Evolutionary conservation across 2,329 filamentous ascomycete species (phyloP), one percentile per base, ranked within the genome.

Genomic region (Cladobotryum mycophilum): DNA sequence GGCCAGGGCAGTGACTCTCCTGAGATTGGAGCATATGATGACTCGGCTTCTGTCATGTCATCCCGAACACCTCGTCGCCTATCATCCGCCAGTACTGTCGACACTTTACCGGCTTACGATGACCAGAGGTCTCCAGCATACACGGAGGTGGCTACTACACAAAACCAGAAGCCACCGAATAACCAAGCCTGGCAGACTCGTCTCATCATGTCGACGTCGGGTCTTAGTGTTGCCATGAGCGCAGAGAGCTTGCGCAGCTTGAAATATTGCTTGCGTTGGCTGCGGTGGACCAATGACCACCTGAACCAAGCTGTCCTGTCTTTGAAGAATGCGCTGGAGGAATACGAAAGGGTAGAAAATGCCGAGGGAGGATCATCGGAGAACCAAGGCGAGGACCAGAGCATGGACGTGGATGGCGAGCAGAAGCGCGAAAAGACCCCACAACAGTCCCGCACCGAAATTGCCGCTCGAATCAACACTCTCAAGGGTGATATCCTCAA

Each of bases 141-240:
- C 58, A 84, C 86, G 47, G 85, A 88, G 58, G 72, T 76, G 1
- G 65, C 63, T 18, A 67, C 56, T 64, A 53, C 65, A 62, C 53
- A 57, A 14, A 59, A 69, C 38, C 57, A 53, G 47, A 56, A 66
- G 2, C 62, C 65, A 4, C 61, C 67, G 5, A 66, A 59, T 15
- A 62, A 61, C 17, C 44, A 51, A n/a, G 64, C 76, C 62, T 95
- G 90, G 89, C 88, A 88, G 54, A 88, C 87, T 11, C 84, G 90
- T 13, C 74, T 96, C 15, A 87, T 96, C 58, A 88, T 95, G 65
- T 91, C 89, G 5, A 96, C 92, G 0, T 95, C 90, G 1, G 92
- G 90, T 0, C 78, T 97, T 1, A 90, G 90, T 56, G 85, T 95
- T 14, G 90, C 93, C 1, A 89, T 99, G 79, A 95, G 87, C 61